These are phyloP conservation scores for Neonectria punicea DNA, from an alignment of 2,329 filamentous ascomycete genomes.

Conservation along the genomic window DNA sequence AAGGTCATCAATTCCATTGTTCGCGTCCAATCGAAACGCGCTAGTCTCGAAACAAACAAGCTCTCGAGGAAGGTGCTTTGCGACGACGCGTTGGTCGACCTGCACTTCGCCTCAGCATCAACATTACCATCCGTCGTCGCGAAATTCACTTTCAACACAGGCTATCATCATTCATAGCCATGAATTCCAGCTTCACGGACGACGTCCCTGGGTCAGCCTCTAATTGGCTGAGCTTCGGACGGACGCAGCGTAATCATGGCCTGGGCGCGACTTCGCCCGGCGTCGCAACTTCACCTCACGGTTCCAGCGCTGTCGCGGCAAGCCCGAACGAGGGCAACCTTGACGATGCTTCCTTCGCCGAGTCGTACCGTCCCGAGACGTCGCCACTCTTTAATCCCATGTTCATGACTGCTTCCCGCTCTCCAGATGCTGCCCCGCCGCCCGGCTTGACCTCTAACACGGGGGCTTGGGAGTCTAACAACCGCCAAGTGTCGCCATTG, in stretches of 20 bases:
- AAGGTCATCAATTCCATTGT: background rate
- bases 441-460: conserved; percentile 22
- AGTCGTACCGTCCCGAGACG: conserved; percentile 37
- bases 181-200: conserved; percentile 36
- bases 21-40: background rate
- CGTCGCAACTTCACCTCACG: conserved; percentile 12
- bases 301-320: conserved; percentile 21
- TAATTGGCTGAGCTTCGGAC: conserved; percentile 32
- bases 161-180: conserved; percentile 10
- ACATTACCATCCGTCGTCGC: background rate
- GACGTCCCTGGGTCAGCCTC: conserved; percentile 27
- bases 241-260: conserved; percentile 26
- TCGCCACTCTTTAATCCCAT: conserved; percentile 39
- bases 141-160: background rate
- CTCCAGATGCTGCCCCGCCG: conserved; percentile 19
- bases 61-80: background rate
- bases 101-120: background rate
- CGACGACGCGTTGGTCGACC: background rate
- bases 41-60: background rate
- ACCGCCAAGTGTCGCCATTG: conserved; percentile 22
- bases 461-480: conserved; percentile 29
- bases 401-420: conserved; percentile 17
- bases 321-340: conserved; percentile 13
- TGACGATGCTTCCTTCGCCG: conserved; percentile 40
- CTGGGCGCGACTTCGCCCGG: conserved; percentile 20